Evolutionary conservation across 257 asterid genomes (phyloP), one percentile per base, ranked within the genome.

Genomic region (Solanum etuberosum): DNA sequence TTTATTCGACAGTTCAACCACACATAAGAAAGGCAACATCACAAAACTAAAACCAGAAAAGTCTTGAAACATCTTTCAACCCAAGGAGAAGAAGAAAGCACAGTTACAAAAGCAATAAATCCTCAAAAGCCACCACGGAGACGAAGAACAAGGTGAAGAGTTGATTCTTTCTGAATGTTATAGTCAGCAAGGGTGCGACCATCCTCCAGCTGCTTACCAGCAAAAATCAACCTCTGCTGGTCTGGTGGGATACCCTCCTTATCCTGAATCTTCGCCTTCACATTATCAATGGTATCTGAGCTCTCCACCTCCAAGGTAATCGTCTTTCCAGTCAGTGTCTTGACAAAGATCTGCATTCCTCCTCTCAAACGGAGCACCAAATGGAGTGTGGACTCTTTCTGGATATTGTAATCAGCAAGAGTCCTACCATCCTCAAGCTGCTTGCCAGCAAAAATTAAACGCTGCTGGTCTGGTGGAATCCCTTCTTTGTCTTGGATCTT

Each of bases 181-280:
- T 78, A 78, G 7, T 78, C 84, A 15, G 84, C 84, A 43, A 83
- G 51, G 51, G 86, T 83, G 7, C 86, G 86, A 32, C 86, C 86
- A 61, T 83, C 86, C 54, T 83, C 86, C 86, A 83, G 74, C 86
- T 83, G 86, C 74, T 83, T 83, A 21, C 86, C 86, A 32, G 86
- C 86, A 83, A 83, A 83, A 5, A 83, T 83, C 72, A 83, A 18
- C 86, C 86, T 83, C 48, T 83, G 86, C 46, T 76, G 83, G 23
- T 76, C 83, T 40, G 83, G 83, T 2, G 83, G 83, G 32, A 76
- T 76, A 40, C 59, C 83, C 35, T 76, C 83, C 83, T 76, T 76
- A 4, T 76, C 83, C 83, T 76, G 83, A 40, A 76, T 76, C 83
- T 76, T 76, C 8, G 83, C 83, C 59, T 76, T 76, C 61, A 76